Percentiles rank a stretch among this genome's conserved stretches.
Evolutionary conservation across 2,329 filamentous ascomycete genomes (phyloP).

Genomic region (Teratosphaeriaceae sp.): DNA sequence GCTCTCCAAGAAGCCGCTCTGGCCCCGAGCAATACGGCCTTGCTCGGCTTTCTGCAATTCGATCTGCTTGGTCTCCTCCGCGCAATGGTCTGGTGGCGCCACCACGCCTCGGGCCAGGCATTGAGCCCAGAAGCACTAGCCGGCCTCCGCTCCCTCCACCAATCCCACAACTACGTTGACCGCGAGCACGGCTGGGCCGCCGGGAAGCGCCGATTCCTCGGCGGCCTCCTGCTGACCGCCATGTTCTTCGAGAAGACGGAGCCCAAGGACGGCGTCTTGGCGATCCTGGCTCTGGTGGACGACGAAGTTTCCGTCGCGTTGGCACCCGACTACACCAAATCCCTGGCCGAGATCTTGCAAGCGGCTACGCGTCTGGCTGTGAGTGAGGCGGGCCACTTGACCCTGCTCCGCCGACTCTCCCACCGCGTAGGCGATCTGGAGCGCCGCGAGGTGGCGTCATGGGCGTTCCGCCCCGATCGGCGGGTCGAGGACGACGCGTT

Average conservation of each 20-base stretch:
- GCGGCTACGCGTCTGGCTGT: not conserved
- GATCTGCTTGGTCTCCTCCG: not conserved
- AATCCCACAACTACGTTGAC: not conserved
- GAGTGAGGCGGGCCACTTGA: not conserved
- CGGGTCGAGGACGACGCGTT: not conserved
- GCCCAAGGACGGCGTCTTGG: not conserved
- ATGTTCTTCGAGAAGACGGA: not conserved
- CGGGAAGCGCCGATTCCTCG: not conserved
- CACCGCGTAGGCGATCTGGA: not conserved
- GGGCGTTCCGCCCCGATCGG: not conserved
- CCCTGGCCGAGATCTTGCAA: not conserved
- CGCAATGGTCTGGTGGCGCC: not conserved
- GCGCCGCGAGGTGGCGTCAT: not conserved
- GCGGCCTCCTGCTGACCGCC: not conserved
- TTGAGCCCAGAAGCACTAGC: not conserved
- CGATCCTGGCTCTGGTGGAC: not conserved
- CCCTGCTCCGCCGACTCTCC: not conserved
- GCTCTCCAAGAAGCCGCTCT: not conserved
- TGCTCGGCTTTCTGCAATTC: not conserved
- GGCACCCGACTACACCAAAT: not conserved
- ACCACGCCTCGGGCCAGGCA: not conserved
- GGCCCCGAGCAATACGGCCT: not conserved
- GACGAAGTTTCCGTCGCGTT: not conserved
- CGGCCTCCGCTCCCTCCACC: not conserved
- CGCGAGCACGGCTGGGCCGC: not conserved